Evolutionary conservation across 1,284 basidiomycete genomes (phyloP).

Genomic region (Takashimella koratensis): DNA sequence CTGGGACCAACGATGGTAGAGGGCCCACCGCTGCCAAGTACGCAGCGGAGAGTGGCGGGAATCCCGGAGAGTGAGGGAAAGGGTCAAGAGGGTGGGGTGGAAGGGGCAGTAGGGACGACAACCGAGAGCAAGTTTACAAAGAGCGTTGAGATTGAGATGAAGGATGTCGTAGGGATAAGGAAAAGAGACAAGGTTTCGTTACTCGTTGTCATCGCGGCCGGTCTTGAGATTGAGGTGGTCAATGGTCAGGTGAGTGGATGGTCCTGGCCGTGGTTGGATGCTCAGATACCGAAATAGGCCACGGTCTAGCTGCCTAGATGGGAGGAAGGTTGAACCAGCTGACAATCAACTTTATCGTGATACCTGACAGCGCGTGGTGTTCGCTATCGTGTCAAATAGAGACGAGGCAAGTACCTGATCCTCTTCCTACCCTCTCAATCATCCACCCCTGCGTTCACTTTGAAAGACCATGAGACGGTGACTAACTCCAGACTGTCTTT

Average conservation of each 20-base stretch:
- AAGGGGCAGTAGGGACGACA: neutral
- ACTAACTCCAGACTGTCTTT: too few relatives aligned
- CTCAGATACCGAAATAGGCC: too few relatives aligned
- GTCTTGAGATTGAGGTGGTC: constrained; percentile 7
- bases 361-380: neutral
- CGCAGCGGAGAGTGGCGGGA: neutral
- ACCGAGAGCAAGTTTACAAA: neutral
- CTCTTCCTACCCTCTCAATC: too few relatives aligned
- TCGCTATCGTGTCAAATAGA: neutral
- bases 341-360: too few relatives aligned
- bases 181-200: constrained; percentile 8
- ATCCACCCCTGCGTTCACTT: too few relatives aligned
- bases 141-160: constrained; percentile 1
- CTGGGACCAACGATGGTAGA: neutral
- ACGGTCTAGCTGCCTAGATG: too few relatives aligned
- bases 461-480: too few relatives aligned
- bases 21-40: too few relatives aligned
- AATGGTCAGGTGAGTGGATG: constrained; percentile 8
- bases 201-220: constrained; percentile 8
- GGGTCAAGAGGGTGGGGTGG: neutral
- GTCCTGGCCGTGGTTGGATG: too few relatives aligned
- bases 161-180: constrained; percentile 8
- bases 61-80: neutral
- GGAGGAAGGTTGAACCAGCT: too few relatives aligned
- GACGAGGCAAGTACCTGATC: neutral